phyloP scores from a whole-genome alignment of 2,329 filamentous ascomycete species.

The Colletotrichum limetticola region DNA sequence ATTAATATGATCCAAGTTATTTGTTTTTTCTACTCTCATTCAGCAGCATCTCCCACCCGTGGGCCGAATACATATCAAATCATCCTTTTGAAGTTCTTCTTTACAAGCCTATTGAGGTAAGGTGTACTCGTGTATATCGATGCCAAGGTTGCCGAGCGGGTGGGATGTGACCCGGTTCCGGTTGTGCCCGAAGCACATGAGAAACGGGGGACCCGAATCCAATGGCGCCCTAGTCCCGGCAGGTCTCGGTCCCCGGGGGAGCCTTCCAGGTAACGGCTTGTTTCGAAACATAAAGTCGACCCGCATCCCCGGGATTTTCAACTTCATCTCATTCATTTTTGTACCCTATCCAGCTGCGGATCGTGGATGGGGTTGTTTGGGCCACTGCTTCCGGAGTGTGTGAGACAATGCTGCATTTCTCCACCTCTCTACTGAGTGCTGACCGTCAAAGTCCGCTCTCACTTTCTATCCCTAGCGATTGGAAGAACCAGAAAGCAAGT shows the following conservation, averaged over 20 bases:
- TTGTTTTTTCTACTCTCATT: too few species aligned
- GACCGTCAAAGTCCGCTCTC: background rate
- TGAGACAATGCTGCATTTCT: background rate
- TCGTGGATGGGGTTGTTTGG: too few species aligned
- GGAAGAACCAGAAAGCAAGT: background rate
- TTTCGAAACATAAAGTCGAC: background rate
- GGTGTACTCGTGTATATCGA: background rate
- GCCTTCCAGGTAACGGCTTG: background rate
- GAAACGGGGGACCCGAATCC: background rate
- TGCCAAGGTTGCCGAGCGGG: background rate
- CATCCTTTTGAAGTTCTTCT: too few species aligned
- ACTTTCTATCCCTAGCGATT: background rate
- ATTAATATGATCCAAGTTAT: too few species aligned
- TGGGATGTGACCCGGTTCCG: background rate
- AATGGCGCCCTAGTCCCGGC: background rate
- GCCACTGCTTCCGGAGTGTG: background rate
- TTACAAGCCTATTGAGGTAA: too few species aligned
- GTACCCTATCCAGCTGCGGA: too few species aligned
- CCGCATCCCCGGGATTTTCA: background rate
- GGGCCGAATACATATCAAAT: too few species aligned
- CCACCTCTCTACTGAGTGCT: background rate
- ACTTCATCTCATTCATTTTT: background rate
- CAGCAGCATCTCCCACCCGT: too few species aligned
- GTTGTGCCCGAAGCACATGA: slow-evolving; percentile 3
- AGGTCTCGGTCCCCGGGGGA: background rate